Evolutionary conservation across 768 basidiomycete genomes (phyloP), one percentile per base, ranked within the genome.

Genomic region (Plicaturopsis crispa): DNA sequence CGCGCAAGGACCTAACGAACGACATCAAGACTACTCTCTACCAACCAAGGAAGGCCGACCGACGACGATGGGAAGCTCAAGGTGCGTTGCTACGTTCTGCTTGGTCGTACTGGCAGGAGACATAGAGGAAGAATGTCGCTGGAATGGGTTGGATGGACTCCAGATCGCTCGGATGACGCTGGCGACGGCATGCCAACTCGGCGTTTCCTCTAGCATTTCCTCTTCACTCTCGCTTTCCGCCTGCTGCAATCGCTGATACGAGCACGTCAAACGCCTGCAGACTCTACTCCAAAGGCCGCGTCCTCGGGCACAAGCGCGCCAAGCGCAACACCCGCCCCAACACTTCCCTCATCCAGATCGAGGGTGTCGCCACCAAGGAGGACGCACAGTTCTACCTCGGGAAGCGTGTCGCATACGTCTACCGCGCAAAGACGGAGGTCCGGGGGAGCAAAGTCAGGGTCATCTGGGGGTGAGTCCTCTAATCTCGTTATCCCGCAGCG

Each of bases 381-480:
- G 92, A 94, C 57, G 89, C 93, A 28, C 84, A 90, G 61, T 94
- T 92, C 67, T 99, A 99, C 77, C 80, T 98, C 46, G 96, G 96
- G 59, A 99, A 99, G 92, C 87, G 94, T 52, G 76, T 99, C 47
- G 96, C 96, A 43, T 99, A 84, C 66, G 92, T 99, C 51, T 99
- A 99, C 82, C 86, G 84, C 61, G 94, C 92, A 44, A 92, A 96
- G 75, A 75, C 80, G 62, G 88, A 90, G 66, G 78, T 94, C 49
- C 82, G 83, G 62, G 96, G 96, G 43, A 87, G 90, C 51, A 92
- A 93, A 66, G 72, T 97, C 57, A 87, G 96, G 50, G 90, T 98
- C 47, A 97, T 98, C 72, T 98, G 92, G 92, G 96, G 93, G 88
- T 89, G 53, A 56, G 81, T 69, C 5, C 5, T n/a, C 30, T 31